Base-by-base conservation (phyloP, 139 green algal genomes). In the Chlorella sp. region DNA sequence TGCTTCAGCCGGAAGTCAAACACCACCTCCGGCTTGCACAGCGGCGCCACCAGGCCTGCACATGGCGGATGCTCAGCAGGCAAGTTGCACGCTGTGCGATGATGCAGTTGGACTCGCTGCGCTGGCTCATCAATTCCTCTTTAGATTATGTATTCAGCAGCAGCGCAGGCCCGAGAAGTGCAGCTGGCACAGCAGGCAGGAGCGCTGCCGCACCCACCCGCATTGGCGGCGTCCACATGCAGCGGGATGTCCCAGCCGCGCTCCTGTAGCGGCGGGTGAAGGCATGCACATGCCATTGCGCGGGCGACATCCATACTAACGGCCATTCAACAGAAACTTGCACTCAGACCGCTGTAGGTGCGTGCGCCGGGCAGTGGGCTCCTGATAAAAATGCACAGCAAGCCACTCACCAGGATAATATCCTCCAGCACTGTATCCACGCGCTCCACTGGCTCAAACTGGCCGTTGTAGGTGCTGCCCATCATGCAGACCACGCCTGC, bases 1-100 rank as follows among this genome's bases (percentile, higher is more conserved):
- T 92, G 91, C 18, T 85, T 75, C 18, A 78, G 47, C 4, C 90
- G 83, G 87, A 94, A 95, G 87, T 94, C 91, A 85, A 90, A 95
- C 9, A 83, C 64, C 15, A 94, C 51, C 62, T 93, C 86, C 1
- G 92, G 90, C 91, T 63, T 32, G 74, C 51, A 68, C 55, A 81
- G 74, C 32, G 74, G 74, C 47, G 74, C 55, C 67, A 95, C 84
- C 57, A 95, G 91, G 23, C 74, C 65, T 72, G 65, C 30, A 36
- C 7, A 71, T 6, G 7, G 30, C 9, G 2, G 13, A 32, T 13
- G 17, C 2, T 30, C 30, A 25, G n/a, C 65, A 47, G 65, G 30
- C 16, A 72, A 1, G 21, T 23, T n/a, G n/a, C n/a, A n/a, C n/a
- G n/a, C n/a, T n/a, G n/a, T n/a, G n/a, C n/a, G n/a, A n/a, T n/a